Evolutionary conservation across 2,329 filamentous ascomycete genomes (phyloP), one percentile per base, ranked within the genome.

Genomic region (Tolypocladium paradoxum): DNA sequence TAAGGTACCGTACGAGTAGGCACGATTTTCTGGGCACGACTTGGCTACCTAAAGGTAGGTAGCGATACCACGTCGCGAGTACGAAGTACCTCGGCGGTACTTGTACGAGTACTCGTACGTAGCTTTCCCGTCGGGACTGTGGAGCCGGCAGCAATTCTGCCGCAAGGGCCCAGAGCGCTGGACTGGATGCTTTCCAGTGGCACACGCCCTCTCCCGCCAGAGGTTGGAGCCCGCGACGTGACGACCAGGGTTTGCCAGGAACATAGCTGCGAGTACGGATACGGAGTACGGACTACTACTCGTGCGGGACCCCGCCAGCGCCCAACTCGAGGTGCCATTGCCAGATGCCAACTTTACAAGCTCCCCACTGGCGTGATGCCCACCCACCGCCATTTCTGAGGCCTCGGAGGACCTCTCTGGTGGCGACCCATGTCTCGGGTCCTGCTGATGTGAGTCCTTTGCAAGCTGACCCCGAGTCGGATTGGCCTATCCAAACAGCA

Each of bases 131-230:
- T 12, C 34, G n/a, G 38, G 53, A 55, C 53, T 59, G 61, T 64
- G 64, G 64, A 61, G 61, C 62, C 59, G 61, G 63, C 56, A 60
- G 57, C 57, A 55, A 56, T 61, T 62, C 62, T 64, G 57, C 59
- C 55, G 57, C 58, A 60, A 60, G 58, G 38, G 59, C 53, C 54
- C 54, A 53, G 52, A 43, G 51, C 55, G 46, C 47, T 48, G 57
- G 51, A 54, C 57, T 53, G 53, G 46, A 40, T 22, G 49, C 38
- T n/a, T 24, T 33, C 49, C 38, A 35, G 33, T 27, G 3, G 27
- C 33, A 24, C 47, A 49, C 33, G 31, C 47, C 47, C 47, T 49
- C 33, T 49, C 47, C 29, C 24, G 22, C 40, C 24, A 29, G 9
- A 22, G 4, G 36, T 38, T 38, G 38, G 38, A 45, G 29, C 29